These are phyloP conservation scores for Fusarium sp. DNA, from an alignment of 2,329 filamentous ascomycete species.

Conservation along the genomic window DNA sequence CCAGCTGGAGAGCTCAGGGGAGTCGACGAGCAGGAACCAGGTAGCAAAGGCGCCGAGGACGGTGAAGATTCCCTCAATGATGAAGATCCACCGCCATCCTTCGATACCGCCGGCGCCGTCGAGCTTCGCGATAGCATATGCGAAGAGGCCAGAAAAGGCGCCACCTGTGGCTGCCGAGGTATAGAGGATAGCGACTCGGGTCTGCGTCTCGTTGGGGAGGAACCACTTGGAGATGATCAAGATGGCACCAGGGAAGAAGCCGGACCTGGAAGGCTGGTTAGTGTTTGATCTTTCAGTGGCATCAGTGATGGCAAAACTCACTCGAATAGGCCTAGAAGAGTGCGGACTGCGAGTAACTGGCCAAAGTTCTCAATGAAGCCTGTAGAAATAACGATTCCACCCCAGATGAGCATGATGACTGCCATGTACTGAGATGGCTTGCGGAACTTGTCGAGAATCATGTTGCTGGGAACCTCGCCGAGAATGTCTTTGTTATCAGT, in stretches of 20 bases:
- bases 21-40: constrained; percentile 59
- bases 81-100: constrained; percentile 45
- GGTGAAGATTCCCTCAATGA: constrained; percentile 44
- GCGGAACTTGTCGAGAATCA: constrained; percentile 31
- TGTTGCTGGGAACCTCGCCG: constrained; percentile 31
- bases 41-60: constrained; percentile 55
- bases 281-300: not conserved
- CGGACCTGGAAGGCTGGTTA: constrained; percentile 26
- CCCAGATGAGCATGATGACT: constrained; percentile 30
- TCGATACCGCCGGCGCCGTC: constrained; percentile 22
- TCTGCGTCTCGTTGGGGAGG: constrained; percentile 44
- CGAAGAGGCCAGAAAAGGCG: constrained; percentile 41
- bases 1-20: constrained; percentile 29
- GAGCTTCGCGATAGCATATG: constrained; percentile 37
- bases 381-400: constrained; percentile 23
- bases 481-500: constrained; percentile 13
- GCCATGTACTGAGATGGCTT: constrained; percentile 35
- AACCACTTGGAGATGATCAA: constrained; percentile 48
- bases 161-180: constrained; percentile 41
- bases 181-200: constrained; percentile 46
- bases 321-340: constrained; percentile 28
- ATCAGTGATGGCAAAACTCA: not conserved
- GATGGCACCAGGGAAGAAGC: constrained; percentile 47
- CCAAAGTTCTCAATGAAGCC: constrained; percentile 29
- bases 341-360: constrained; percentile 19